Percentiles rank a stretch among this genome's conserved stretches.
Evolutionary conservation across 1,284 basidiomycete genomes (phyloP).

Genomic region (Vanrija humicola): DNA sequence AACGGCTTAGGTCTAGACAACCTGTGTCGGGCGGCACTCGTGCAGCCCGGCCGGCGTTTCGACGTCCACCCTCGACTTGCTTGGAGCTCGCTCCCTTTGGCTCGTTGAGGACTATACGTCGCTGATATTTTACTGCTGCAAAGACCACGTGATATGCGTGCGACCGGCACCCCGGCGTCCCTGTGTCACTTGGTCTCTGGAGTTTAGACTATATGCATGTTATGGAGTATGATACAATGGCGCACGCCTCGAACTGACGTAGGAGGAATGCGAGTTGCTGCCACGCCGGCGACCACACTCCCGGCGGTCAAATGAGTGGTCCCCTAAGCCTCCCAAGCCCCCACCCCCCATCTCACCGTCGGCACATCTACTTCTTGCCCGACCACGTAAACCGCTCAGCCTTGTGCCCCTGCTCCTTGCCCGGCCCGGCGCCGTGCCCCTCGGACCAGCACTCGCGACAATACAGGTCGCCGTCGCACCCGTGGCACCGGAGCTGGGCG

Average conservation of each 20-base stretch:
- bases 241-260: no score
- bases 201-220: no score
- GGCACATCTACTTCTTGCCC: neutral
- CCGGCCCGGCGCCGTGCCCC: slow-evolving; percentile 27
- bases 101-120: slow-evolving; percentile 19
- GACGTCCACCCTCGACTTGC: slow-evolving; percentile 18
- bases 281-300: no score
- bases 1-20: slow-evolving; percentile 24
- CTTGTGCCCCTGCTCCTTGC: slow-evolving; percentile 28
- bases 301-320: no score
- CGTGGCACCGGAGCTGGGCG: slow-evolving; percentile 36
- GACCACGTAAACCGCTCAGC: slow-evolving; percentile 24
- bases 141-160: no score
- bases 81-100: neutral
- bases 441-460: slow-evolving; percentile 41
- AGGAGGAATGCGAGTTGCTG: no score
- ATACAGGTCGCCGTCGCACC: slow-evolving; percentile 44
- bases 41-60: slow-evolving; percentile 11
- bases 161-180: no score
- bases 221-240: no score
- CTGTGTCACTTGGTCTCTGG: no score
- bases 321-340: no score
- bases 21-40: slow-evolving; percentile 10
- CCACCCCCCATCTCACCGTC: no score
- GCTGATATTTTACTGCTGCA: slow-evolving; percentile 3